These are phyloP conservation scores for Paramecium primaurelia DNA, from an alignment of 73 alveolate genomes.

Conservation along the genomic window DNA sequence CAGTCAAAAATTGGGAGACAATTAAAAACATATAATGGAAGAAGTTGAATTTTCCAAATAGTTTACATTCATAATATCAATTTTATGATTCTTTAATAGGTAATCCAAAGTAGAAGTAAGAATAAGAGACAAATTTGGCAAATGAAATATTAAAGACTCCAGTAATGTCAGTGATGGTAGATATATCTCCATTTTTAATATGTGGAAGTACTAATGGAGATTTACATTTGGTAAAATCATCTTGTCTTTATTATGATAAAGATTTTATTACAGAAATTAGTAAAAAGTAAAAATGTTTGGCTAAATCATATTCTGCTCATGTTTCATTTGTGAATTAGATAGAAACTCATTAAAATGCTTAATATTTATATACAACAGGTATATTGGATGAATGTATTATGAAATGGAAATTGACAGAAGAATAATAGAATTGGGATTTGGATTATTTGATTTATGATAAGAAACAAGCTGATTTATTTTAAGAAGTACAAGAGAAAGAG, in stretches of 20 bases:
- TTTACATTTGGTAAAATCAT: constrained; percentile 47
- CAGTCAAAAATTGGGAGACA: constrained; percentile 58
- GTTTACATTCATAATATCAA: constrained; percentile 50
- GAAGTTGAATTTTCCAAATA: constrained; percentile 54
- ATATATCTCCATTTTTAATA: constrained; percentile 26
- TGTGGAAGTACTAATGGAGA: constrained; percentile 57
- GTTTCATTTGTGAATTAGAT: constrained; percentile 52
- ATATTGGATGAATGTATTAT: constrained; percentile 58
- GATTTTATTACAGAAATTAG: constrained; percentile 34
- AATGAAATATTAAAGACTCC: constrained; percentile 35
- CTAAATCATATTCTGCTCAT: constrained; percentile 60
- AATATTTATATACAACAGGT: constrained; percentile 45
- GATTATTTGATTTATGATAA: constrained; percentile 81
- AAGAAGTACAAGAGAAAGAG: constrained; percentile 70
- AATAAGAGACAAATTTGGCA: neutral
- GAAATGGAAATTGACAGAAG: constrained; percentile 56
- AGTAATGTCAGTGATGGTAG: constrained; percentile 52
- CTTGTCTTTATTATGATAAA: constrained; percentile 48
- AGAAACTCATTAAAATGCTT: constrained; percentile 41
- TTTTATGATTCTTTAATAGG: constrained; percentile 30
- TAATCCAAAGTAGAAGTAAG: neutral
- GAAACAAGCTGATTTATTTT: constrained; percentile 72
- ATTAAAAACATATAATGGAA: constrained; percentile 55
- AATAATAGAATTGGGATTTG: constrained; percentile 67
- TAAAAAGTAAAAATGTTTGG: constrained; percentile 48